Conservation (phyloP, 805 yeast species). For the Tetrapisispora fleetii region DNA sequence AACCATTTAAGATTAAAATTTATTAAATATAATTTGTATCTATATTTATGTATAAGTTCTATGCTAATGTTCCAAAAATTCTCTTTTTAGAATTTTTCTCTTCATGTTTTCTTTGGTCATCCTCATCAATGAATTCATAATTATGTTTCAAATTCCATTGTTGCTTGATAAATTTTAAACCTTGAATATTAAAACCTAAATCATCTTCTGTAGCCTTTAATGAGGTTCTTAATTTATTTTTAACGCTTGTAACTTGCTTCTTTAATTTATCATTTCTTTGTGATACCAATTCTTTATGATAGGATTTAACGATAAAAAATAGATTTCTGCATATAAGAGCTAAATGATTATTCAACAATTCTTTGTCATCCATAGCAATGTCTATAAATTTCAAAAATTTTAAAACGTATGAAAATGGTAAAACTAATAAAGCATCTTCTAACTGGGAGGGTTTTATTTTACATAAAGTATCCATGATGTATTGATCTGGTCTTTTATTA, state of each 20-base stretch:
- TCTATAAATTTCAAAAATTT: constrained; percentile 64
- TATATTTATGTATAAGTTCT: neutral
- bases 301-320: constrained; percentile 61
- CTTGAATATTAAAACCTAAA: constrained; percentile 79
- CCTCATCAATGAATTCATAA: constrained; percentile 61
- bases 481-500: constrained; percentile 59
- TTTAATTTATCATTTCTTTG: constrained; percentile 58
- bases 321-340: constrained; percentile 64
- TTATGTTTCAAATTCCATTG: constrained; percentile 76
- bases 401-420: constrained; percentile 79
- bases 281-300: constrained; percentile 68
- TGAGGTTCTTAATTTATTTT: constrained; percentile 47
- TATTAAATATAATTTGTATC: neutral
- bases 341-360: constrained; percentile 41
- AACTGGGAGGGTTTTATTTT: constrained; percentile 75
- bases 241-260: constrained; percentile 54
- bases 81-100: constrained; percentile 60
- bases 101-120: constrained; percentile 43
- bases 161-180: constrained; percentile 58
- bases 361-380: constrained; percentile 52
- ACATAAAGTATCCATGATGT: constrained; percentile 61
- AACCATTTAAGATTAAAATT: neutral
- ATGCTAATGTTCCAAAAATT: constrained; percentile 47
- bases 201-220: constrained; percentile 44
- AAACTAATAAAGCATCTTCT: constrained; percentile 84